Evolutionary conservation across 176 grass and related monocot genomes (phyloP).

Genomic region (Musa troglodytarum): DNA sequence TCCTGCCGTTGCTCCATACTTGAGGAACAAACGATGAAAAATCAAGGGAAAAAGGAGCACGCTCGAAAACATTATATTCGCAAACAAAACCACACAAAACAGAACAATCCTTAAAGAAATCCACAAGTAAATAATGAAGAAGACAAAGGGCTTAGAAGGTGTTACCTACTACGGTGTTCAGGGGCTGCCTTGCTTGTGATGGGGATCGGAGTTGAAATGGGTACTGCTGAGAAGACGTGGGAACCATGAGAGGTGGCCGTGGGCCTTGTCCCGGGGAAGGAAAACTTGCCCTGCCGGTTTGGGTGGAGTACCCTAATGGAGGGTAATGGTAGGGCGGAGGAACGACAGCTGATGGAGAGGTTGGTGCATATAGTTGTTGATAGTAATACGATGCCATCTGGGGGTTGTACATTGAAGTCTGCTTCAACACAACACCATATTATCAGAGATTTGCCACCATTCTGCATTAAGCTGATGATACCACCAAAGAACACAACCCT

Average conservation of each 20-base stretch:
- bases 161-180: background rate
- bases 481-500: too few relatives aligned
- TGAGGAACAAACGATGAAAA: too few relatives aligned
- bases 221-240: background rate
- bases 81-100: too few relatives aligned
- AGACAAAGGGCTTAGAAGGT: background rate
- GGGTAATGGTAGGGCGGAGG: conserved; percentile 37
- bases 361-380: conserved; percentile 48
- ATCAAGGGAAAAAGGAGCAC: too few relatives aligned
- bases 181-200: conserved; percentile 31
- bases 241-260: conserved; percentile 21
- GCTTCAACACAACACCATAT: background rate
- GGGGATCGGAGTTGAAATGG: conserved; percentile 67
- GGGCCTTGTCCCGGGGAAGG: conserved; percentile 31
- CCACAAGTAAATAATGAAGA: too few relatives aligned
- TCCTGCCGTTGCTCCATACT: too few relatives aligned
- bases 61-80: too few relatives aligned
- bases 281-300: conserved; percentile 34
- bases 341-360: conserved; percentile 37
- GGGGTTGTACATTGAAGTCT: conserved; percentile 54
- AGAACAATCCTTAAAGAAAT: too few relatives aligned
- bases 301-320: conserved; percentile 40
- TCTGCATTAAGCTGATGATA: too few relatives aligned
- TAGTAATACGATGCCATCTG: conserved; percentile 66
- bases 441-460: too few relatives aligned